Evolutionary conservation across 2,329 filamentous ascomycete species (phyloP), one percentile per base, ranked within the genome.

Genomic region (Fusarium tanahbumbuense): DNA sequence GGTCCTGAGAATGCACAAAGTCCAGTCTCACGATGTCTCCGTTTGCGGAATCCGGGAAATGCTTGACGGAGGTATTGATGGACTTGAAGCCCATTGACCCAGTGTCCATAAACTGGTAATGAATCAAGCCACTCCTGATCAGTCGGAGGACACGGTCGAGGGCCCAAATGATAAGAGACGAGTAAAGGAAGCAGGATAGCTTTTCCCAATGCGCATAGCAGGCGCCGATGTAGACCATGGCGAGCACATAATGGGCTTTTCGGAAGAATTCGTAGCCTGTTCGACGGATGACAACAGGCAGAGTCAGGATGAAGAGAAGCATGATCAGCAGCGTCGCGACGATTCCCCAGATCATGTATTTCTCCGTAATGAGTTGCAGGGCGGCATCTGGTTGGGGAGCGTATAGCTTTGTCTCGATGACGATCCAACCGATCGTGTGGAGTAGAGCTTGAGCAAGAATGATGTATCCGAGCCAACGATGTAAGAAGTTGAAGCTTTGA

Each of bases 141-240:
- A 55, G 18, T 1, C 52, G 28, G 6, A 55, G 40, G 8, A 6
- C 5, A 12, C 52, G 27, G 18, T 55, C 40, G 12, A 55, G 7
- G 3, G 12, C 10, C 52, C 52, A 55, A 12, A 55, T 32, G 4
- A 55, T 6, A 18, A 55, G 52, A 2, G 52, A 55, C 6, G 41
- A 55, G 18, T 55, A 55, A 4, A 55, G 41, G 6, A 55, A 55
- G 4, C 41, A 55, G 2, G 41, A 55, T 1, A 55, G 52, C 9
- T 55, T 55, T 2, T 55, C 52, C 52, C 52, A 55, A 8, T 55
- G 52, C 16, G 52, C 52, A 20, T 55, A 55, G 4, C 41, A 55
- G 0, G 52, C 52, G 1, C 52, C 52, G 0, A 55, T 55, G 5
- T 55, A 55, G 4, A 55, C 18, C 52, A 46, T 55, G 0, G 52